Evolutionary conservation across 2,329 filamentous ascomycete species (phyloP).

Genomic region (Tolypocladium guangdongense): DNA sequence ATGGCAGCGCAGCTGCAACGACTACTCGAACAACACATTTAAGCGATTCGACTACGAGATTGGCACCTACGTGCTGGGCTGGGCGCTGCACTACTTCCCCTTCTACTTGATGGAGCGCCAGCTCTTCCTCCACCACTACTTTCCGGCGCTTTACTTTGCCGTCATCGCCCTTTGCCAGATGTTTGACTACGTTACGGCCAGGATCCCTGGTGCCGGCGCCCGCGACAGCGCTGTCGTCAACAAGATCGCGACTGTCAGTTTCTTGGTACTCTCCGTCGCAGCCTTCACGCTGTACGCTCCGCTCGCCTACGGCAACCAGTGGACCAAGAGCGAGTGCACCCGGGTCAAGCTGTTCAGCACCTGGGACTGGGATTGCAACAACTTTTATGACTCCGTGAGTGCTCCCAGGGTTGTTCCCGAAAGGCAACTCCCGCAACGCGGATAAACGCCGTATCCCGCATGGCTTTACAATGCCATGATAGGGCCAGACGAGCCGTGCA

Average conservation of each 20-base stretch:
- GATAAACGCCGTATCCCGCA: constrained; percentile 1
- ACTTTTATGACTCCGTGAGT: constrained; percentile 79
- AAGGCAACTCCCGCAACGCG: constrained; percentile 19
- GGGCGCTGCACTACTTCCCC: constrained; percentile 97
- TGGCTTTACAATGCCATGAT: background rate
- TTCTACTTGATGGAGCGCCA: constrained; percentile 98
- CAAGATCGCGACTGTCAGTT: constrained; percentile 58
- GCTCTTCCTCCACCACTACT: constrained; percentile 97
- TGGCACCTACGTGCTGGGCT: constrained; percentile 79
- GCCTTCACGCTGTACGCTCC: constrained; percentile 82
- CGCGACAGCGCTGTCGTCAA: constrained; percentile 60
- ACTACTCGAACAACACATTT: constrained; percentile 74
- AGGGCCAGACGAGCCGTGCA: background rate
- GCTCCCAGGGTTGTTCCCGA: constrained; percentile 4
- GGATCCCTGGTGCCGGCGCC: constrained; percentile 57
- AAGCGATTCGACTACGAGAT: constrained; percentile 98
- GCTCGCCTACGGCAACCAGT: constrained; percentile 83
- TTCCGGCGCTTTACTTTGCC: constrained; percentile 92
- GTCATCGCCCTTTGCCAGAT: constrained; percentile 81
- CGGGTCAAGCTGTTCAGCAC: constrained; percentile 75
- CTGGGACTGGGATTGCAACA: constrained; percentile 99
- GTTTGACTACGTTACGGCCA: constrained; percentile 73
- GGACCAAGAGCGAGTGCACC: constrained; percentile 83
- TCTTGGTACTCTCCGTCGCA: constrained; percentile 62
- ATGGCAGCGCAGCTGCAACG: constrained; percentile 87